A percentile compares a stretch with the other conserved stretches of the same genome.
phyloP scores from a whole-genome alignment of 805 yeast species.

The Pichia sporocuriosa region DNA sequence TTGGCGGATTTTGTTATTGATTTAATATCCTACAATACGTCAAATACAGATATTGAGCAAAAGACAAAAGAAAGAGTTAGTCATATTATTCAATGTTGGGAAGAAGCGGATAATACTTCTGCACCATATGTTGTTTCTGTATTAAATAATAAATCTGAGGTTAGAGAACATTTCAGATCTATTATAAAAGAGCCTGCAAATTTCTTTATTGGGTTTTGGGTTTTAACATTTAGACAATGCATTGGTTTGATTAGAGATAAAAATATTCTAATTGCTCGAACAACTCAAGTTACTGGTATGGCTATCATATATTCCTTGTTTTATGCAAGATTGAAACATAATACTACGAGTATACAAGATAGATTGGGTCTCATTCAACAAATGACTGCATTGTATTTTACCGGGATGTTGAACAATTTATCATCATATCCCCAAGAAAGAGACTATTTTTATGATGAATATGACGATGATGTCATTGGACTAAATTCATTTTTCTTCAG shows the following conservation, averaged over 20 bases:
- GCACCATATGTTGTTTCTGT: too few relatives aligned
- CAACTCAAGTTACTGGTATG: conserved; percentile 56
- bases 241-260: conserved; percentile 41
- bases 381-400: conserved; percentile 62
- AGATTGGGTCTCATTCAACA: conserved; percentile 75
- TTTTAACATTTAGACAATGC: conserved; percentile 33
- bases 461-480: conserved; percentile 65
- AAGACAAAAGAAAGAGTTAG: conserved; percentile 36
- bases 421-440: conserved; percentile 70
- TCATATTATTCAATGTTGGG: conserved; percentile 35
- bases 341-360: conserved; percentile 49
- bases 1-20: conserved; percentile 74
- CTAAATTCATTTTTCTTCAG: conserved; percentile 53
- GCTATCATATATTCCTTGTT: conserved; percentile 62
- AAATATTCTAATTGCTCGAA: conserved; percentile 58
- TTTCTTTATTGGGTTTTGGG: conserved; percentile 30
- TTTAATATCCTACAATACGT: conserved; percentile 51
- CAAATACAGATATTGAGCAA: conserved; percentile 35
- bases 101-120: too few relatives aligned
- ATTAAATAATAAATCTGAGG: conserved; percentile 15
- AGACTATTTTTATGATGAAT: conserved; percentile 71
- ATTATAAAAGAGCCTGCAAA: conserved; percentile 27
- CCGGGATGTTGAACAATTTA: conserved; percentile 74
- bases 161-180: conserved; percentile 22
- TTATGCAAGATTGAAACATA: conserved; percentile 52